Conservation (phyloP, 208 protist genomes). For the Acanthamoeba triangularis region DNA sequence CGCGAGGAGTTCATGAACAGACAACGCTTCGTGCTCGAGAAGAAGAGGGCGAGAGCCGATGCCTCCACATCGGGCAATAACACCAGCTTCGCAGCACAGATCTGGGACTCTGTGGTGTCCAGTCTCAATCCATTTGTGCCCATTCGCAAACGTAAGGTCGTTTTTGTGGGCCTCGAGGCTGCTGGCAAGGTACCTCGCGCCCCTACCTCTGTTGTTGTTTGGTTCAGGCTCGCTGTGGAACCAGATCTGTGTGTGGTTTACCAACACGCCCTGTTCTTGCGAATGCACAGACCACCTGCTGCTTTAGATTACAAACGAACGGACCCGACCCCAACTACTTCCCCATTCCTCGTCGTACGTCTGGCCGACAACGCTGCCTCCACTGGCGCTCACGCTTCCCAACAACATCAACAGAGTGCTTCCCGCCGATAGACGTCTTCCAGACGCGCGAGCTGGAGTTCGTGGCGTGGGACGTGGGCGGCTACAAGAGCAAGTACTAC, state of each 20-base stretch:
- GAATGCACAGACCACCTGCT: constrained; percentile 32
- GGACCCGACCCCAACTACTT: constrained; percentile 38
- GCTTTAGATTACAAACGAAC: constrained; percentile 31
- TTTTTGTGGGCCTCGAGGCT: constrained; percentile 12
- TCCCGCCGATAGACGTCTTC: constrained; percentile 12
- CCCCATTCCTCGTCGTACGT: constrained; percentile 19
- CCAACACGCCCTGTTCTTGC: not conserved
- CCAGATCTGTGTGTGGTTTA: not conserved
- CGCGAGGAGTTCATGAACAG: not conserved
- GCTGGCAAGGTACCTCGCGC: not conserved
- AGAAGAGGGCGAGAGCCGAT: not conserved
- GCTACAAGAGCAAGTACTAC: constrained; percentile 35
- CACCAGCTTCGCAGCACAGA: not conserved
- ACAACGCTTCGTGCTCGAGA: constrained; percentile 11
- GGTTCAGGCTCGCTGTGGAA: no score
- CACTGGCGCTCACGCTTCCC: not conserved
- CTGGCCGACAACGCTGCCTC: not conserved
- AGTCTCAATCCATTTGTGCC: not conserved
- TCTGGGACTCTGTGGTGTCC: constrained; percentile 1
- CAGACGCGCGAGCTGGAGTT: constrained; percentile 35
- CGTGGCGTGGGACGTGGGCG: constrained; percentile 57
- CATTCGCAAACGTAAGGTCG: constrained; percentile 33
- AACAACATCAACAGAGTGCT: not conserved
- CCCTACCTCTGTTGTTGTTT: not conserved
- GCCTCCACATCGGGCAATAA: not conserved